Evolutionary conservation across 352 stramenopile species (phyloP).

Genomic region (Pythium pyrilobum): DNA sequence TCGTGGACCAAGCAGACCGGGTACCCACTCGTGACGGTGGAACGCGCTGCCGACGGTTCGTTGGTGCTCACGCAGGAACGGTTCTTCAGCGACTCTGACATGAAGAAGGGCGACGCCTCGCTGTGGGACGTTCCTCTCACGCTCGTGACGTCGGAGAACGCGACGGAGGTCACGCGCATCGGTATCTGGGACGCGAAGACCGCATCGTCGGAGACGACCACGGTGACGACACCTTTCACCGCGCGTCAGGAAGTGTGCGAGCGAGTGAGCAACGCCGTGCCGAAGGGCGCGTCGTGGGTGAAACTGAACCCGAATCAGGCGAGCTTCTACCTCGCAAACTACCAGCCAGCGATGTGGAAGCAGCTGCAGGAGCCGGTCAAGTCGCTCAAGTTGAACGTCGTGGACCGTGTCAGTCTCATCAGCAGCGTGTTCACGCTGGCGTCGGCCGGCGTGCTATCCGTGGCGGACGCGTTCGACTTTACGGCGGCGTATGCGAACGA

Average conservation of each 20-base stretch:
- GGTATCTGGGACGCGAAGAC: slow-evolving; percentile 69
- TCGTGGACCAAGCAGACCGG: slow-evolving; percentile 94
- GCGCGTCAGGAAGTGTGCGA: slow-evolving; percentile 85
- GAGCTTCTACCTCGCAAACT: slow-evolving; percentile 94
- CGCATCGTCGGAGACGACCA: neutral
- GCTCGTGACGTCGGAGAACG: slow-evolving; percentile 44
- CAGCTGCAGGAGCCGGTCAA: slow-evolving; percentile 59
- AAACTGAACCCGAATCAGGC: slow-evolving; percentile 96
- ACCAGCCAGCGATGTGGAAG: slow-evolving; percentile 83
- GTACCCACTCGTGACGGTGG: slow-evolving; percentile 89
- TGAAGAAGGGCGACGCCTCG: slow-evolving; percentile 53
- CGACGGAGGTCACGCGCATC: slow-evolving; percentile 36
- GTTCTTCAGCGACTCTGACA: slow-evolving; percentile 89
- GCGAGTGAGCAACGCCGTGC: slow-evolving; percentile 57
- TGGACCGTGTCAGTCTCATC: slow-evolving; percentile 91
- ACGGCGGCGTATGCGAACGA: slow-evolving; percentile 51
- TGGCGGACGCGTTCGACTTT: slow-evolving; percentile 59
- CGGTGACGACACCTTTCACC: slow-evolving; percentile 31
- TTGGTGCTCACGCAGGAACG: slow-evolving; percentile 87
- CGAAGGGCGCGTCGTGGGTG: slow-evolving; percentile 74
- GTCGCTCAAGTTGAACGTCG: slow-evolving; percentile 47
- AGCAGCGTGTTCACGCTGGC: slow-evolving; percentile 92
- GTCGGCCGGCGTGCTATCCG: slow-evolving; percentile 33
- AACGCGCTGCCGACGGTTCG: slow-evolving; percentile 47
- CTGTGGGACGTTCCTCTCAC: slow-evolving; percentile 88